A percentile compares a stretch with the other conserved stretches of the same genome.
Evolutionary conservation across 108 stramenopile genomes (phyloP).

Genomic region (Halocafeteria seosinensis): DNA sequence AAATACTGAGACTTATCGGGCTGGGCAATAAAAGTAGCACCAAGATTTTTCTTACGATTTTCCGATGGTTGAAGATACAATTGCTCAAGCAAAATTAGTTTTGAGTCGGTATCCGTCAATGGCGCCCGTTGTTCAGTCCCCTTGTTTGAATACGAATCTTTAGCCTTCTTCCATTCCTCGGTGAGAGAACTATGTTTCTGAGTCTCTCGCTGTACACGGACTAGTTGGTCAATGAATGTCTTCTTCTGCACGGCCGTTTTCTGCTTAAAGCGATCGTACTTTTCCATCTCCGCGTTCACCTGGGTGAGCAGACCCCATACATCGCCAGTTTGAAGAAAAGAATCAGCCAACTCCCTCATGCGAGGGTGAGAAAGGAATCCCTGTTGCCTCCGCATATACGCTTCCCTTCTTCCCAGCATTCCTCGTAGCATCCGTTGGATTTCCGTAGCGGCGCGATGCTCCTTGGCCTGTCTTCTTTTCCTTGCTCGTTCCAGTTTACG

Average conservation of each 20-base stretch:
- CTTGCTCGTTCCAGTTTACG: not conserved
- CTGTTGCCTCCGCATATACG: slow-evolving; percentile 1
- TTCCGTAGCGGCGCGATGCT: not conserved
- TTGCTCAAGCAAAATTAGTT: not conserved
- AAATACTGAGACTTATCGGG: too few species aligned
- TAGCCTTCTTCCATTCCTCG: too few species aligned
- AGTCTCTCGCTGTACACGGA: not conserved
- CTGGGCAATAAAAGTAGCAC: too few species aligned
- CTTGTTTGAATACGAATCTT: too few species aligned
- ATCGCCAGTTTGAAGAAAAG: not conserved
- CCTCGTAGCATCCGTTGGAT: not conserved
- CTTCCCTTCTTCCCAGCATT: slow-evolving; percentile 1
- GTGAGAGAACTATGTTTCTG: too few species aligned
- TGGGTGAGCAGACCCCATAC: not conserved
- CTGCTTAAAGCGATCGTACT: not conserved
- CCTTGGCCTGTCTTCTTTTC: not conserved
- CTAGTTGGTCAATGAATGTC: not conserved
- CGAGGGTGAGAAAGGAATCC: not conserved
- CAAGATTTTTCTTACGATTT: too few species aligned
- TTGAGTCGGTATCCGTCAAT: too few species aligned
- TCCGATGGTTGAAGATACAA: too few species aligned
- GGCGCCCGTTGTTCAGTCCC: too few species aligned
- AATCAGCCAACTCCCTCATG: not conserved
- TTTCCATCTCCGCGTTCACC: not conserved
- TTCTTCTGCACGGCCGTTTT: not conserved